phyloP scores from a whole-genome alignment of 2,329 filamentous ascomycete species.

The Penicillium digitatum region DNA sequence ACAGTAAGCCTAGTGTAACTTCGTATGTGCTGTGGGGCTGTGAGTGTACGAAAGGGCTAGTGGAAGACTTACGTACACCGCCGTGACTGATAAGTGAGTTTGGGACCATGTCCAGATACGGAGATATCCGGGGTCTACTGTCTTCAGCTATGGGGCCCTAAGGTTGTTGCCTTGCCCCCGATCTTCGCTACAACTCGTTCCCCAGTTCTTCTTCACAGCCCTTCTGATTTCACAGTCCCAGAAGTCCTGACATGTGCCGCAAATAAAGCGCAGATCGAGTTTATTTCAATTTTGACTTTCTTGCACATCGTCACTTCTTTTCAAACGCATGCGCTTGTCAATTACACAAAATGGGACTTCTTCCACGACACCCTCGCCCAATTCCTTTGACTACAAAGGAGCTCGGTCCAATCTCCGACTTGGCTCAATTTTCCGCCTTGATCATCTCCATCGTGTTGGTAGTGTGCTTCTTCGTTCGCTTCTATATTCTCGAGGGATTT shows the following conservation, averaged over 20 bases:
- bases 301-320: not conserved
- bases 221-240: not conserved
- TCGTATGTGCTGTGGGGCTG: not conserved
- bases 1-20: not conserved
- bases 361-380: not conserved
- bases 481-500: conserved; percentile 43
- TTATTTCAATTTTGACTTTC: not conserved
- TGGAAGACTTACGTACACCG: not conserved
- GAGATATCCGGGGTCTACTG: not conserved
- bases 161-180: not conserved
- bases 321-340: not conserved
- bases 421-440: conserved; percentile 25
- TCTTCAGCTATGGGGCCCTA: not conserved
- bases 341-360: not conserved
- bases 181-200: not conserved
- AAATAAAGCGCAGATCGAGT: not conserved
- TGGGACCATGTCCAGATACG: not conserved
- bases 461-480: conserved; percentile 40
- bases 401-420: conserved; percentile 22
- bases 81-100: not conserved
- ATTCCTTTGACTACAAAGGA: not conserved
- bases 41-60: not conserved
- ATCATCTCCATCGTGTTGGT: conserved; percentile 28
- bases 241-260: not conserved
- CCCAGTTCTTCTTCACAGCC: not conserved